These are phyloP conservation scores for Fonsecaea multimorphosa DNA, from an alignment of 2,329 filamentous ascomycete genomes.

Conservation along the genomic window DNA sequence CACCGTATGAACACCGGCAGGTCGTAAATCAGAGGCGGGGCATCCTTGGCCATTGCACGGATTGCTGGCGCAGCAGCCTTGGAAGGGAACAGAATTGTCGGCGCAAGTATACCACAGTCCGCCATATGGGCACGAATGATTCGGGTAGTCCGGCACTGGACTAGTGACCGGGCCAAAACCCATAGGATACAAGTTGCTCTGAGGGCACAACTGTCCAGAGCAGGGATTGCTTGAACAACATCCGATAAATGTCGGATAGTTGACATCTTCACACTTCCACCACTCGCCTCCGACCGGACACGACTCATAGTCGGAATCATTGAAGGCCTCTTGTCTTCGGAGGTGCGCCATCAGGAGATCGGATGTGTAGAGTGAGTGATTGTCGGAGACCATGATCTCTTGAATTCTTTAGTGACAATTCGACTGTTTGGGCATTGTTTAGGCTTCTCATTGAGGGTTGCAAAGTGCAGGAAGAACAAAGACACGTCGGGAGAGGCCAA, in stretches of 20 bases:
- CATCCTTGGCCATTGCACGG: conserved; percentile 33
- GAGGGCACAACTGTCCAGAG: conserved; percentile 28
- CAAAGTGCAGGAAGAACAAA: not conserved
- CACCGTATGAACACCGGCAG: conserved; percentile 28
- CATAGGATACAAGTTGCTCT: conserved; percentile 26
- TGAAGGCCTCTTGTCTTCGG: conserved; percentile 21
- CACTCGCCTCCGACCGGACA: conserved; percentile 40
- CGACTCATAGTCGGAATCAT: conserved; percentile 26
- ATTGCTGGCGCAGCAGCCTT: conserved; percentile 31
- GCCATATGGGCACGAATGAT: conserved; percentile 31
- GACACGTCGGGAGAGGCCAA: not conserved
- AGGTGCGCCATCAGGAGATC: conserved; percentile 22
- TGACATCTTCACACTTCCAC: conserved; percentile 37
- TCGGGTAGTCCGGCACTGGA: conserved; percentile 29
- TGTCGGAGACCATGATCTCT: conserved; percentile 5
- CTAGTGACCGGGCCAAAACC: conserved; percentile 27
- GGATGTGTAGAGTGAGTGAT: conserved; percentile 9
- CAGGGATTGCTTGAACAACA: conserved; percentile 41
- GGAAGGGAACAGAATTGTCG: conserved; percentile 25
- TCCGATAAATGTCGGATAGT: conserved; percentile 38
- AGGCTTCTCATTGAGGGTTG: not conserved
- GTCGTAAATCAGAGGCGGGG: conserved; percentile 18
- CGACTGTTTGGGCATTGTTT: not conserved
- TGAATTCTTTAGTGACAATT: not conserved
- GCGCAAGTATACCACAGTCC: conserved; percentile 33